Conservation (phyloP, 2,329 filamentous ascomycete genomes). For the Ilyonectria mors-panacis region DNA sequence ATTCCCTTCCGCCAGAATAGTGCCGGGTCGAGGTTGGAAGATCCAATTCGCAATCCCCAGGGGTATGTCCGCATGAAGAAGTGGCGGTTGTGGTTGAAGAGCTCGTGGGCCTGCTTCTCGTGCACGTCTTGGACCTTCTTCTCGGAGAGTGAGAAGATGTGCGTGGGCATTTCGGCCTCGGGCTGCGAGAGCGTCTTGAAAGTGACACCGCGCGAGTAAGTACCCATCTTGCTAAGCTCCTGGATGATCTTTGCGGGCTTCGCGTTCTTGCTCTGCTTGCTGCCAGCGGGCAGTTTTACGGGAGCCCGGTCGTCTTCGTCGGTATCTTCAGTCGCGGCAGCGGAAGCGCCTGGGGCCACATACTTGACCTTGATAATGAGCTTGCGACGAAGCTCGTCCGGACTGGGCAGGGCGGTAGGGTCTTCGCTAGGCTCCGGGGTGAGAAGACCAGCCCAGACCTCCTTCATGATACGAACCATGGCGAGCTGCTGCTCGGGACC, state of each 20-base stretch:
- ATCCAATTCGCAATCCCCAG: constrained; percentile 83
- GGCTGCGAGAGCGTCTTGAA: constrained; percentile 85
- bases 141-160: constrained; percentile 79
- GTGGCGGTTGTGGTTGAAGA: constrained; percentile 87
- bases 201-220: constrained; percentile 87
- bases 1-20: constrained; percentile 91
- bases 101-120: constrained; percentile 61
- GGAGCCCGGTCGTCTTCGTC: constrained; percentile 56
- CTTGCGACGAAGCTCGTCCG: constrained; percentile 79
- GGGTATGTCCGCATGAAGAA: constrained; percentile 93
- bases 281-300: constrained; percentile 58
- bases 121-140: constrained; percentile 74
- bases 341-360: constrained; percentile 58
- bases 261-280: constrained; percentile 63
- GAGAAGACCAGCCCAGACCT: constrained; percentile 83
- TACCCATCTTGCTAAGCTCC: constrained; percentile 80
- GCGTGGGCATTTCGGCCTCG: constrained; percentile 74
- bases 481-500: constrained; percentile 83
- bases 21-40: constrained; percentile 88
- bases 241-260: constrained; percentile 79
- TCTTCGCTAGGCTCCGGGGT: constrained; percentile 69
- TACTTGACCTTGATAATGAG: constrained; percentile 90
- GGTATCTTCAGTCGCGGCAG: constrained; percentile 51
- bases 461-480: constrained; percentile 93
- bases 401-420: constrained; percentile 72